Percentiles rank a stretch among this genome's conserved stretches.
These are phyloP conservation scores for Rhizopogon salebrosus DNA, from an alignment of 768 basidiomycete genomes.

Conservation along the genomic window DNA sequence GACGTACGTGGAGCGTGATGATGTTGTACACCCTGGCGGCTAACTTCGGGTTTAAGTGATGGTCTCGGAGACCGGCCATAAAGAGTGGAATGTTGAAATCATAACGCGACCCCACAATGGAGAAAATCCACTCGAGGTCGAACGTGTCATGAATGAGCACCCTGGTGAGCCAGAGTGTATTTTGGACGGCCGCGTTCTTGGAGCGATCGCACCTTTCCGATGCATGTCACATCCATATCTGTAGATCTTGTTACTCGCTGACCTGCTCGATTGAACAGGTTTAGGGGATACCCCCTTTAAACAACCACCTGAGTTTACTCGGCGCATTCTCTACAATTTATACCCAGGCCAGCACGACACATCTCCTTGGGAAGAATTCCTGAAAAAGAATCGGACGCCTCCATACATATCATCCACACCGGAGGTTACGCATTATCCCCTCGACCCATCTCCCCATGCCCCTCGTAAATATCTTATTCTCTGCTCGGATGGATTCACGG, in stretches of 20 bases:
- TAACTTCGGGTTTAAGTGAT: constrained; percentile 34
- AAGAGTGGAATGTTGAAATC: constrained; percentile 54
- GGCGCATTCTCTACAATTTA: constrained; percentile 61
- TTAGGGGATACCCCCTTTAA: constrained; percentile 71
- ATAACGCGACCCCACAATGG: constrained; percentile 71
- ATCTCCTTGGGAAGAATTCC: constrained; percentile 62
- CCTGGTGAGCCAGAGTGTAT: constrained; percentile 68
- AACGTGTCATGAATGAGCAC: constrained; percentile 58
- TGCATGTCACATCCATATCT: constrained; percentile 41
- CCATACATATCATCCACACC: constrained; percentile 63
- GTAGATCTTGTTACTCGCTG: constrained; percentile 5
- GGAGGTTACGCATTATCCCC: constrained; percentile 54
- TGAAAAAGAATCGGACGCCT: constrained; percentile 55
- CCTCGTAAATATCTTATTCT: constrained; percentile 53
- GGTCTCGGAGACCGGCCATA: constrained; percentile 41
- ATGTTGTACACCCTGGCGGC: constrained; percentile 2
- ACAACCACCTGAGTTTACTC: constrained; percentile 64
- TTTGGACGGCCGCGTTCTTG: constrained; percentile 62
- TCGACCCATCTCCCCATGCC: constrained; percentile 25
- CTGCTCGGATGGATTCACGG: constrained; percentile 64
- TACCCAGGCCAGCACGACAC: constrained; percentile 57
- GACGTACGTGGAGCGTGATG: constrained; percentile 40
- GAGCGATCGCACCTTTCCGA: constrained; percentile 73
- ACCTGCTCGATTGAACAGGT: constrained; percentile 31
- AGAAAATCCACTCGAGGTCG: constrained; percentile 59